These are phyloP conservation scores for Claviceps digitariae DNA, from an alignment of 2,329 filamentous ascomycete species.

Conservation along the genomic window DNA sequence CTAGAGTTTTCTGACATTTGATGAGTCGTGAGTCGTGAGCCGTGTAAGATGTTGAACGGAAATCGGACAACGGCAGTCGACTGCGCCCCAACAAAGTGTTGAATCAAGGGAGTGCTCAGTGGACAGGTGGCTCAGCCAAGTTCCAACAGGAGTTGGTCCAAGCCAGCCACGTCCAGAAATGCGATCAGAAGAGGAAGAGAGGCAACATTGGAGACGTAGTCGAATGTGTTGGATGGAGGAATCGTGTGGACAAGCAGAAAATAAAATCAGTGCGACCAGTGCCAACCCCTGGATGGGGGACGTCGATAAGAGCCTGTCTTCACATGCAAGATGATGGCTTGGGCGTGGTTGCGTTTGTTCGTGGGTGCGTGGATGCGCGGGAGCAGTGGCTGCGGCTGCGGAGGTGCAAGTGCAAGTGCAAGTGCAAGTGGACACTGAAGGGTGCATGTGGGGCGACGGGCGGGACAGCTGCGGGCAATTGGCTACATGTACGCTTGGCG, in stretches of 20 bases:
- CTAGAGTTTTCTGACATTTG: slow-evolving; percentile 30
- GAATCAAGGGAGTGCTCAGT: not conserved
- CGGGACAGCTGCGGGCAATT: no score
- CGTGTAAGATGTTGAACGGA: slow-evolving; percentile 10
- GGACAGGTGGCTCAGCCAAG: not conserved
- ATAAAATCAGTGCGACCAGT: no score
- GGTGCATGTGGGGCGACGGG: no score
- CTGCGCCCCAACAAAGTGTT: not conserved
- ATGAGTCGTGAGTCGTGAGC: no score
- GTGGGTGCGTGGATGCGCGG: not conserved
- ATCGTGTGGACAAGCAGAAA: not conserved
- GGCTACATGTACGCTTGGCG: no score
- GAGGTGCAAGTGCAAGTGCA: no score
- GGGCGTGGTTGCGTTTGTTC: not conserved
- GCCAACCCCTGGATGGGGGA: not conserved
- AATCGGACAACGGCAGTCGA: not conserved
- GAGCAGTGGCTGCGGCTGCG: not conserved
- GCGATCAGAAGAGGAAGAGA: not conserved
- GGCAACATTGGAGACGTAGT: not conserved
- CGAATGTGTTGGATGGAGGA: not conserved
- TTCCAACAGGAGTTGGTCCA: not conserved
- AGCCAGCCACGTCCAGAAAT: not conserved
- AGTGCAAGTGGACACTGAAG: no score
- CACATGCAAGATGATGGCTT: not conserved
- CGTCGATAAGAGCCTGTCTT: not conserved